Evolutionary conservation across 2,329 filamentous ascomycete species (phyloP), one percentile per base, ranked within the genome.

Genomic region (Neoarthrinium moseri): DNA sequence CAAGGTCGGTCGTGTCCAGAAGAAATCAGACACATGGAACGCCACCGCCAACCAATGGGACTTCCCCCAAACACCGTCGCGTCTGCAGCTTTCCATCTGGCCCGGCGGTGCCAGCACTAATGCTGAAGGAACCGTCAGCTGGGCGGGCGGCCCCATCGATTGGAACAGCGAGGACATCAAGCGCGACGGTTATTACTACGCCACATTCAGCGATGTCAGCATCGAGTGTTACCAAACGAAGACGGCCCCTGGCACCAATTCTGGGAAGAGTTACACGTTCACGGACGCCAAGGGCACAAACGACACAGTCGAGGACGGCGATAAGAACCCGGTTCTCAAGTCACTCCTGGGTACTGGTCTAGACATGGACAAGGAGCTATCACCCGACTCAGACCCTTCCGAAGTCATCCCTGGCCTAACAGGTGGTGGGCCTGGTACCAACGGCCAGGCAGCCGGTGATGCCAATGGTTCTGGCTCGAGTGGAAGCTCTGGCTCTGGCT

Each of bases 61-160:
- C 59, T 99, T 81, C 74, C 94, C 94, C 6, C 94, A 97, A 72
- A 95, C 91, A 0, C 94, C 94, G 4, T 72, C 91, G 13, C 89
- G 92, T 56, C 81, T 99, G 43, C 90, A 96, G 74, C 78, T 99
- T 41, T 97, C 94, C 13, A 83, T 99, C 61, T 99, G 94, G 94
- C 94, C 94, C 32, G 94, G 89, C 60, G 94, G 94, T 63, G 80
- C 88, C 37, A 70, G 82, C 8, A 78, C 77, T 61, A 96, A 96
- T 66, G 86, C 81, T 32, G 63, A 87, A 64, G 94, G 94, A 46
- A 97, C 94, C 26, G 80, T 96, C 54, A 77, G 84, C 44, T 99
- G 94, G 94, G 89, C 92, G 15, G 94, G 94, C 61, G 94, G 94
- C 57, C 71, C 80, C 43, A 92, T 99, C 53, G 79, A 95, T 74